Conservation (phyloP, 495 filamentous ascomycete genomes). For the Aspergillus bridgeri region DNA sequence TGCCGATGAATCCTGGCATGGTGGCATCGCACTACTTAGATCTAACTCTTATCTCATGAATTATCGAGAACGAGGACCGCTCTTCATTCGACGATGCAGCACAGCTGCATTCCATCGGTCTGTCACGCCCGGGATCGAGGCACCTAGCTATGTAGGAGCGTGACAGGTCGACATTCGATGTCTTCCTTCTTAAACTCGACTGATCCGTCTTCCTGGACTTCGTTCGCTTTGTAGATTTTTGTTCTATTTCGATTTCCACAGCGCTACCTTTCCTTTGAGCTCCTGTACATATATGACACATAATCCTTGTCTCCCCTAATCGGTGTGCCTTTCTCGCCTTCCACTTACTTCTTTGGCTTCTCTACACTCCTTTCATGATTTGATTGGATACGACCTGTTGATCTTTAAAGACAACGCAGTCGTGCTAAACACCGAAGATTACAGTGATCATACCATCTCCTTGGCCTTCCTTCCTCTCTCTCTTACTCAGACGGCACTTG, state of each 20-base stretch:
- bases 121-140: constrained; percentile 13
- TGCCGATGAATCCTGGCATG: constrained; percentile 16
- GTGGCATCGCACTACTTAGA: constrained; percentile 20
- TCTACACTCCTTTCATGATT: not conserved
- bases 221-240: constrained; percentile 6
- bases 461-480: not conserved
- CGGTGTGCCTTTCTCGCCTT: constrained; percentile 1
- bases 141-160: constrained; percentile 16
- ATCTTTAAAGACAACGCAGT: not conserved
- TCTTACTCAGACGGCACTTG: not conserved
- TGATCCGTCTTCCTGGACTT: constrained; percentile 10
- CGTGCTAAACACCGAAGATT: not conserved
- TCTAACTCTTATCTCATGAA: constrained; percentile 26
- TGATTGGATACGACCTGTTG: not conserved
- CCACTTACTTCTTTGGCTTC: constrained; percentile 1
- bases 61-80: constrained; percentile 23
- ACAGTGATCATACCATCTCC: not conserved
- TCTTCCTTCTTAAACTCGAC: constrained; percentile 18
- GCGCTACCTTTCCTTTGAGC: constrained; percentile 1
- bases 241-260: not conserved
- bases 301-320: not conserved
- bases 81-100: constrained; percentile 17
- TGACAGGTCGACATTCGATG: constrained; percentile 21
- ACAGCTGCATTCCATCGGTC: constrained; percentile 8
- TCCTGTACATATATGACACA: constrained; percentile 16